These are phyloP conservation scores for Anisodus tanguticus DNA, from an alignment of 257 asterid species.

Conservation along the genomic window DNA sequence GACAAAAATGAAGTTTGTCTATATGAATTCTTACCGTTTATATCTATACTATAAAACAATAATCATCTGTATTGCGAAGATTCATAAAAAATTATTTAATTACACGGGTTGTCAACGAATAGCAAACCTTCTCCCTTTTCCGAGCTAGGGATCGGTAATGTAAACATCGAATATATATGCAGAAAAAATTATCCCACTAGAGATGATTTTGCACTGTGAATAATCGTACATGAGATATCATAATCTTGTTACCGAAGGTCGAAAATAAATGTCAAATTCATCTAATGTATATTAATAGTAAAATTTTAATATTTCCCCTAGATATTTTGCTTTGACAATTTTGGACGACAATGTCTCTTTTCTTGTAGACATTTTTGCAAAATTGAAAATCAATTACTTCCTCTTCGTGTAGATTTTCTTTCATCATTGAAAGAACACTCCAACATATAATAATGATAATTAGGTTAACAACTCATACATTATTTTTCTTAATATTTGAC, in stretches of 20 bases:
- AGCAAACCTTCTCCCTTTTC: no score
- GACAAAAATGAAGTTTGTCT: no score
- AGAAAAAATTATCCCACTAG: no score
- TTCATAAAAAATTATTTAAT: no score
- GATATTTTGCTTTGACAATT: constrained; percentile 9
- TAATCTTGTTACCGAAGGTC: not conserved
- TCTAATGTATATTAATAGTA: not conserved
- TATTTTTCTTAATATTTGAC: not conserved
- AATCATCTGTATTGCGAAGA: no score
- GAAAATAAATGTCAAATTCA: not conserved
- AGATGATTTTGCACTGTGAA: no score
- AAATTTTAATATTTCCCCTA: not conserved
- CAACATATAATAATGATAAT: not conserved
- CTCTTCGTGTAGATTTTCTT: not conserved
- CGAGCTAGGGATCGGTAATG: no score
- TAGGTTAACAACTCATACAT: not conserved
- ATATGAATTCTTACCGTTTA: no score
- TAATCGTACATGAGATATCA: not conserved
- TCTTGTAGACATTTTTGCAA: not conserved
- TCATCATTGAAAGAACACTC: constrained; percentile 6
- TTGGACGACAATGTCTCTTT: constrained; percentile 4
- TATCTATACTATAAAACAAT: no score
- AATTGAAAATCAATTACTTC: constrained; percentile 1
- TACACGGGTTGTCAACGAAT: no score
- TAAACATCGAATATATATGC: no score